These are phyloP conservation scores for Discostella stelligeroides DNA, from an alignment of 108 stramenopile genomes.

Conservation along the genomic window DNA sequence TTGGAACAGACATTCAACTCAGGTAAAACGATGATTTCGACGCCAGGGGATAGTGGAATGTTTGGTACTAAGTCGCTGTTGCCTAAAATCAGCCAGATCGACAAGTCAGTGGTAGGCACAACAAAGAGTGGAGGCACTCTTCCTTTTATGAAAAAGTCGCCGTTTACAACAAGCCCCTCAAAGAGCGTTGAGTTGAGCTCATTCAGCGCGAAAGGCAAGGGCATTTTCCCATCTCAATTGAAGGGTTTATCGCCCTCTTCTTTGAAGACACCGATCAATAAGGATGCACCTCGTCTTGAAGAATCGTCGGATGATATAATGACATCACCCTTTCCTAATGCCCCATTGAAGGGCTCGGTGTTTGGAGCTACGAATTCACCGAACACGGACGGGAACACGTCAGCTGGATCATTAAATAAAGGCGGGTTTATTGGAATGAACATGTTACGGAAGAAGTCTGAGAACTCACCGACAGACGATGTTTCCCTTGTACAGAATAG, in stretches of 20 bases:
- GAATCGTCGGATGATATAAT: too few species aligned
- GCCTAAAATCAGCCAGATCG: not conserved
- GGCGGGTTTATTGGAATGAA: too few species aligned
- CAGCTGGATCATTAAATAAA: too few species aligned
- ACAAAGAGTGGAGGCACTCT: not conserved
- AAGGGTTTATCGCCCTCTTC: not conserved
- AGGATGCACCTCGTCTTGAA: too few species aligned
- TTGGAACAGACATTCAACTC: not conserved
- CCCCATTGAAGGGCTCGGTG: not conserved
- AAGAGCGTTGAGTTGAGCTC: not conserved
- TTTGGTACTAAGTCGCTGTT: not conserved
- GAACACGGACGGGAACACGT: not conserved
- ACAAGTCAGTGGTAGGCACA: not conserved
- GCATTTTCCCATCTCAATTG: slow-evolving; percentile 1
- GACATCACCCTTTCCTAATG: not conserved
- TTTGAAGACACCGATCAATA: not conserved
- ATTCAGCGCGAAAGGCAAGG: slow-evolving; percentile 3
- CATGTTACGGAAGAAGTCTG: too few species aligned
- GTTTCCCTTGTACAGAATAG: too few species aligned
- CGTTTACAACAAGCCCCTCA: not conserved
- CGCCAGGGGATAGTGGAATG: not conserved
- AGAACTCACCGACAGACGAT: too few species aligned
- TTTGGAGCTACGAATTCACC: not conserved
- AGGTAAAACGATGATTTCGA: not conserved
- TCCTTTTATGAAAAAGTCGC: not conserved